Evolutionary conservation across 2,329 filamentous ascomycete species (phyloP), one percentile per base, ranked within the genome.

Genomic region (Teratosphaeria gauchensis): DNA sequence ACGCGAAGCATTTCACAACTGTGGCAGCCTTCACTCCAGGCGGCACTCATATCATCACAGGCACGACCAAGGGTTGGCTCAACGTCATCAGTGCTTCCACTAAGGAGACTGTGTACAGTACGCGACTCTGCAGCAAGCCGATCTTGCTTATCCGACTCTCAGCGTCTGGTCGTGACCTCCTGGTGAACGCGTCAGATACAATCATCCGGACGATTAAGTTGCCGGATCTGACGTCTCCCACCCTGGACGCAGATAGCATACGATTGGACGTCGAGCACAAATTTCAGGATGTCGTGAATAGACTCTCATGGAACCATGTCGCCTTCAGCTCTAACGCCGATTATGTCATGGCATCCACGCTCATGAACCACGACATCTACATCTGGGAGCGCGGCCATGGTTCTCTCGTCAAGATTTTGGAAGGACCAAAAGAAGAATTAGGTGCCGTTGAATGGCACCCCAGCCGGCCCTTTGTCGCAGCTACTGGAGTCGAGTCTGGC

Each of bases 371-470:
- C 68, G 92, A 99, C 74, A 89, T 99, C 63, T 97, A 97, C 74
- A 92, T 97, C 31, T 97, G 92, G 94, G 94, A 99, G 75, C 85
- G 94, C 57, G 88, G 87, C 58, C 90, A 95, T 68, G 94, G 94
- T 55, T 96, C 90, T 74, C 77, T 99, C 59, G 92, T 96, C 56
- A 95, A 95, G 73, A 99, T 99, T 78, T 81, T 99, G 46, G 95
- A 99, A 73, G 92, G 94, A 0, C 92, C 92, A 1, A 95, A 95
- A 69, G 94, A 99, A 75, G 95, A 99, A 74, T 85, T 97, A 62
- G 92, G 92, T 0, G 89, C 95, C 4, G 92, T 99, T 30, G 94
- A 99, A 75, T 99, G 94, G 94, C 94, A 99, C 71, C 94, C 94
- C 0, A 84, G 87, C 62, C 84, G 89, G 32, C 89, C 94, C 0